Evolutionary conservation across 2,329 filamentous ascomycete genomes (phyloP).

Genomic region (Coccinonectria pachysandricola): DNA sequence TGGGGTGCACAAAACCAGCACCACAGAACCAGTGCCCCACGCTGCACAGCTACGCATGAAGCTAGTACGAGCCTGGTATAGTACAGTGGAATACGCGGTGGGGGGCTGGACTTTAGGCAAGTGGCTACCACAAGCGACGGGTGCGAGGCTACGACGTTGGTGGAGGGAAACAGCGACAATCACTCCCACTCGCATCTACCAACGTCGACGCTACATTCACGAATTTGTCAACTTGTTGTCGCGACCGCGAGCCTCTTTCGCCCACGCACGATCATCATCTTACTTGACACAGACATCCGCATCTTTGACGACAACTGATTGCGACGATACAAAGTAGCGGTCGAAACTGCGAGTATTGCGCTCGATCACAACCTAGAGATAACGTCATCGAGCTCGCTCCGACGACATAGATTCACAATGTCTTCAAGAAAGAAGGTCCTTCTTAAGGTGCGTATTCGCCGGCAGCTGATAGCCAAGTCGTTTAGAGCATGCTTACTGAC

Average conservation of each 20-base stretch:
- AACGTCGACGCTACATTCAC: no score
- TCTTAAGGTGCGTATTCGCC: constrained; percentile 59
- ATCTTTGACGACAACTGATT: constrained; percentile 4
- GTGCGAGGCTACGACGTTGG: constrained; percentile 20
- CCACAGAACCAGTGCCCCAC: constrained; percentile 2
- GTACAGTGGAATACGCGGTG: constrained; percentile 5
- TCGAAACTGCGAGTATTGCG: no score
- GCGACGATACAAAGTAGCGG: no score
- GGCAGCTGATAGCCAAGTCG: background rate
- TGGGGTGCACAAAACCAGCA: constrained; percentile 14
- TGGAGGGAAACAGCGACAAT: no score
- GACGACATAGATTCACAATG: constrained; percentile 40
- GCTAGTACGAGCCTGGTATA: constrained; percentile 13
- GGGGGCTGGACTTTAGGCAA: no score
- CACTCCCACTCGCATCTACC: no score
- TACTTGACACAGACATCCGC: constrained; percentile 1
- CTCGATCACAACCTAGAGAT: constrained; percentile 14
- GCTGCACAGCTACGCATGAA: constrained; percentile 16
- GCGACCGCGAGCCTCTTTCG: constrained; percentile 13
- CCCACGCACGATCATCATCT: constrained; percentile 8
- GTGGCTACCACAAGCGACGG: constrained; percentile 16
- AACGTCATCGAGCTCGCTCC: constrained; percentile 22
- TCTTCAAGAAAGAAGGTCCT: constrained; percentile 82
- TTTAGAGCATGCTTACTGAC: constrained; percentile 7
- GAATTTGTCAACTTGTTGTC: no score